Evolutionary conservation across 202 grass and related monocot species (phyloP).

Genomic region (Carex arenaria): DNA sequence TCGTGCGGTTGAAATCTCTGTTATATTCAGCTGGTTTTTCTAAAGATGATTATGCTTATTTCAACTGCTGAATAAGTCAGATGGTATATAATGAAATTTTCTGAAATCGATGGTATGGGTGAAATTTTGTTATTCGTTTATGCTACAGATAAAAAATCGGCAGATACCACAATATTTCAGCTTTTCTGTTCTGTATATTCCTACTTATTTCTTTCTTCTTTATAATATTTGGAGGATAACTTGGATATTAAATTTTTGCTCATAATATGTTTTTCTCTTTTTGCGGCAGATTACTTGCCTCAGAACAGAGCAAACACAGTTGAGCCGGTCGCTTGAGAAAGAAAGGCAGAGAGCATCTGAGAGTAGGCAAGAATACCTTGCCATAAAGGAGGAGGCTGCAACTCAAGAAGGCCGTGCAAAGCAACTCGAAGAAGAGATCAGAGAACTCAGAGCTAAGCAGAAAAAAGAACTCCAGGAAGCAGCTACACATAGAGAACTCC

Average conservation of each 20-base stretch:
- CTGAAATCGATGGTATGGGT: too few relatives aligned
- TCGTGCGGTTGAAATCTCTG: too few relatives aligned
- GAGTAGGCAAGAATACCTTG: slow-evolving; percentile 90
- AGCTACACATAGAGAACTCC: slow-evolving; percentile 63
- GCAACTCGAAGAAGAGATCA: slow-evolving; percentile 93
- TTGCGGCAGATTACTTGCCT: slow-evolving; percentile 79
- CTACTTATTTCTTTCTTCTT: not conserved
- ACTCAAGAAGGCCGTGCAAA: slow-evolving; percentile 86
- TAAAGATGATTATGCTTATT: too few relatives aligned
- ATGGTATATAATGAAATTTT: too few relatives aligned
- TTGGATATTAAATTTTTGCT: not conserved
- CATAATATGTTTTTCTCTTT: not conserved
- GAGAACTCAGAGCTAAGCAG: slow-evolving; percentile 70
- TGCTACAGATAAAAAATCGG: not conserved
- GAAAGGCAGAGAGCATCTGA: slow-evolving; percentile 98
- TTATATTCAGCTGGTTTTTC: too few relatives aligned
- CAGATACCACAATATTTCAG: not conserved
- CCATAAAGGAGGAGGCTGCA: slow-evolving; percentile 79
- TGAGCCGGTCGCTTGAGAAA: slow-evolving; percentile 93
- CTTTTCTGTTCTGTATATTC: not conserved
- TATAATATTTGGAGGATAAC: not conserved
- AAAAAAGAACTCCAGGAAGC: slow-evolving; percentile 81
- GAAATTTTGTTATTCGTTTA: too few relatives aligned
- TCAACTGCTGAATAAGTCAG: too few relatives aligned
- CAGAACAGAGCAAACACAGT: slow-evolving; percentile 98